Conservation (phyloP, 2,329 filamentous ascomycete species). For the Cercospora canescens region DNA sequence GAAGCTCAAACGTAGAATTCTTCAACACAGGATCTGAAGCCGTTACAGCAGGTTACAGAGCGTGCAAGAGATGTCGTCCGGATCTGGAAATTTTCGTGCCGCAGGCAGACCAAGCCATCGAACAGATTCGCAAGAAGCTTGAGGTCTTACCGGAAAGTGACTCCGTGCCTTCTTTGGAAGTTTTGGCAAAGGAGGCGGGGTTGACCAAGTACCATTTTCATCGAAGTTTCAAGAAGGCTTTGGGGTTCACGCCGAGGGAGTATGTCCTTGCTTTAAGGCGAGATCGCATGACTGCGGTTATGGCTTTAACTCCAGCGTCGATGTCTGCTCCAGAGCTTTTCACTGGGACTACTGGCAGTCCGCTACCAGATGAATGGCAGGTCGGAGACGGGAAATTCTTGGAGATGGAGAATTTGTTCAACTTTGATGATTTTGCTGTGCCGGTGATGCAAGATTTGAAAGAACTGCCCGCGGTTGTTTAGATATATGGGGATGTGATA, state of each 20-base stretch:
- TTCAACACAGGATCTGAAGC: constrained; percentile 51
- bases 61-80: constrained; percentile 61
- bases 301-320: background rate
- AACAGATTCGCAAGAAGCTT: constrained; percentile 11
- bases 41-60: constrained; percentile 51
- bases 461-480: too few relatives aligned
- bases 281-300: background rate
- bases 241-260: constrained; percentile 54
- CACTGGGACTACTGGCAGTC: background rate
- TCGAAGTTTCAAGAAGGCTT: constrained; percentile 58
- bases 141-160: constrained; percentile 10
- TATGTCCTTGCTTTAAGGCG: constrained; percentile 28
- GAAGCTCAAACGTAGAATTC: constrained; percentile 59
- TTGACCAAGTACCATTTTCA: constrained; percentile 62
- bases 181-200: constrained; percentile 53
- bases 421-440: background rate
- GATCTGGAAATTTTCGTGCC: constrained; percentile 35
- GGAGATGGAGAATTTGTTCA: background rate
- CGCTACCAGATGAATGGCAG: background rate
- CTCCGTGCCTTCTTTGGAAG: constrained; percentile 36
- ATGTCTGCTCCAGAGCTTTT: background rate
- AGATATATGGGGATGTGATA: too few relatives aligned
- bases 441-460: background rate
- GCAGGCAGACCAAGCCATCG: constrained; percentile 14
- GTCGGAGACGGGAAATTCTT: too few relatives aligned